Base-by-base conservation (phyloP, 2,329 filamentous ascomycete species). In the Thelonectria olida region DNA sequence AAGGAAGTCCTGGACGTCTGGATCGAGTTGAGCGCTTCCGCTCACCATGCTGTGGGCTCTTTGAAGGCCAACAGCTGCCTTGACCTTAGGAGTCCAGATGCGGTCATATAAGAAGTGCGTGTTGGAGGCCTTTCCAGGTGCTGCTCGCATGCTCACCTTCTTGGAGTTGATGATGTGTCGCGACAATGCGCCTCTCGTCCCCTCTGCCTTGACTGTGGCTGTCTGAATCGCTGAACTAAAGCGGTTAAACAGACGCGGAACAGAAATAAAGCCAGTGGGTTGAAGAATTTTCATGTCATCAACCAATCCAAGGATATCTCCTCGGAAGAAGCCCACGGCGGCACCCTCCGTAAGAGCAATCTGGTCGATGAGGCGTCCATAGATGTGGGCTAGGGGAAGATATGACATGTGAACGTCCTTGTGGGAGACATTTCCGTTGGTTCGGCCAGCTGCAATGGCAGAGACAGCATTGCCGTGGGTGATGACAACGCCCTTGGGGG, bases 361-460 rank as follows among this genome's bases (percentile, higher is more conserved):
- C 75, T 96, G 91, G 75, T 99, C 96, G 39, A 89, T 83, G 67
- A 97, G 84, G 56, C 96, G 90, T 66, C 94, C 92, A 76, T 92
- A 97, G 71, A 99, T 98, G 75, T 99, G 96, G 9, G 96, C 96
- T 38, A 97, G 81, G 0, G 96, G 96, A 52, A 99, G 85, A 78
- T 98, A 99, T 1, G 95, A 98, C 59, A 92, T 86, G 67, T 90
- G 83, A 3, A 89, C 80, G 67, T 96, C 91, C 63, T 77, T 78
- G 50, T 80, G 71, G 3, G 70, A 67, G 57, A 87, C 82, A 12
- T 82, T 80, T 12, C 80, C 81, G 58, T 87, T 82, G 36, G 86
- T 78, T 60, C 92, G 83, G 50, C 85, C 86, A 17, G 84, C 80
- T 12, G 88, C 83, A 42, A 91, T 84, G 38, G 89, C 92, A 12